Evolutionary conservation across 202 grass and related monocot genomes (phyloP), one percentile per base, ranked within the genome.

Genomic region (Elaeis oleifera): DNA sequence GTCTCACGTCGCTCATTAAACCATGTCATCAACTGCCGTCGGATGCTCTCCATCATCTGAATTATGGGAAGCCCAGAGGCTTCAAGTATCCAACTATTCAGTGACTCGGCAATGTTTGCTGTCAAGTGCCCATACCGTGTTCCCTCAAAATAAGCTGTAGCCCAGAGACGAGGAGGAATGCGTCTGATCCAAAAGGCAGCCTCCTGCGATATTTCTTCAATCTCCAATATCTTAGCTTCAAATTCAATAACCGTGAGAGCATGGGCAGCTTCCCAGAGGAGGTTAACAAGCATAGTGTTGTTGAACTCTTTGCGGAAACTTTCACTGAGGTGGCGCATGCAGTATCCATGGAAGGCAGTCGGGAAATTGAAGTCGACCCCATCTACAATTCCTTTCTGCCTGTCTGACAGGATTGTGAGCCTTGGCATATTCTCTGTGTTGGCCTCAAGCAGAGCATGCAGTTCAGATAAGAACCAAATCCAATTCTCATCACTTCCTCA

Each of bases 341-440:
- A 97, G 59, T 54, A 92, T 29, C 94, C 94, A 54, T 97, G 94
- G 64, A 97, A 97, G 56, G 94, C 94, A 6, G 94, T 92, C 5
- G 94, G 94, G 50, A 97, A 97, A 78, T 92, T 97, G 75, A 89
- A 92, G 29, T 97, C 94, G 4, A 97, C 94, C 16, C 94, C 94
- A 82, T 97, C 94, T 63, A 75, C 58, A 19, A 97, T 97, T 51
- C 94, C 94, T 52, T 89, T 92, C 72, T 82, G 69, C 71, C 94
- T 80, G 53, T 97, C 94, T 5, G 94, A 97, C 50, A 97, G 71
- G 21, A 97, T 89, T 28, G 94, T 92, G 52, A 97, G 85, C 69
- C 94, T 85, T 39, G 94, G 94, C 94, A 97, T 89, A 58, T 97
- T 89, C 67, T 92, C 94, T 16, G 94, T 97, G 73, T 97, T 97